A percentile compares a stretch with the other conserved stretches of the same genome.
Evolutionary conservation across 495 filamentous ascomycete species (phyloP).

Genomic region (Xylaria curta): DNA sequence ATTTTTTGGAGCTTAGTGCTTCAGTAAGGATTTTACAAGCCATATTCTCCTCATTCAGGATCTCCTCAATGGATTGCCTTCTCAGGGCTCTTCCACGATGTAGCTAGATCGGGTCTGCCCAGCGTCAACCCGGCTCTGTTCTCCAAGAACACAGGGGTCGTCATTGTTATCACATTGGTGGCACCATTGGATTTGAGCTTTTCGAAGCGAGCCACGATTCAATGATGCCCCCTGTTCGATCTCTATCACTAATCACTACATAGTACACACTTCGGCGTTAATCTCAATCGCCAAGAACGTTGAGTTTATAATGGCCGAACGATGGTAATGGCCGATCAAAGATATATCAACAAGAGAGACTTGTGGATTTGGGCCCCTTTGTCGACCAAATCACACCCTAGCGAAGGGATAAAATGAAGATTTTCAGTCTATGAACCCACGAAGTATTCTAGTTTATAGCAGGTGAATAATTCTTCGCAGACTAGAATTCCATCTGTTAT

Average conservation of each 20-base stretch:
- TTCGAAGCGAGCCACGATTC: not conserved
- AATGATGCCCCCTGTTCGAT: not conserved
- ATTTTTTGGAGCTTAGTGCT: not conserved
- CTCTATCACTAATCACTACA: not conserved
- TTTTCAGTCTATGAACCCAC: not conserved
- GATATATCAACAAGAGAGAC: not conserved
- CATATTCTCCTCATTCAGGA: not conserved
- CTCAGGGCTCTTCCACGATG: not conserved
- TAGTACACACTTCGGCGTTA: not conserved
- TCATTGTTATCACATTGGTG: not conserved
- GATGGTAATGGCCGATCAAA: not conserved
- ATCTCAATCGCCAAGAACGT: not conserved
- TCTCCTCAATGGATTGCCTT: not conserved
- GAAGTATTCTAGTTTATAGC: not conserved
- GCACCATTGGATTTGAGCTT: not conserved
- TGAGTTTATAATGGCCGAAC: not conserved
- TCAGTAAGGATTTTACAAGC: too few relatives aligned
- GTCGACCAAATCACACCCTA: not conserved
- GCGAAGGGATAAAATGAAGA: not conserved
- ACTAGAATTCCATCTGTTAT: not conserved
- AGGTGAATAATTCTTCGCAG: not conserved
- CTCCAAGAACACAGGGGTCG: not conserved
- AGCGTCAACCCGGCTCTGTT: not conserved
- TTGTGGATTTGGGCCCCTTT: not conserved
- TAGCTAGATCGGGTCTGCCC: not conserved